Evolutionary conservation across 768 basidiomycete genomes (phyloP), one percentile per base, ranked within the genome.

Genomic region (Suillus hirtellus): DNA sequence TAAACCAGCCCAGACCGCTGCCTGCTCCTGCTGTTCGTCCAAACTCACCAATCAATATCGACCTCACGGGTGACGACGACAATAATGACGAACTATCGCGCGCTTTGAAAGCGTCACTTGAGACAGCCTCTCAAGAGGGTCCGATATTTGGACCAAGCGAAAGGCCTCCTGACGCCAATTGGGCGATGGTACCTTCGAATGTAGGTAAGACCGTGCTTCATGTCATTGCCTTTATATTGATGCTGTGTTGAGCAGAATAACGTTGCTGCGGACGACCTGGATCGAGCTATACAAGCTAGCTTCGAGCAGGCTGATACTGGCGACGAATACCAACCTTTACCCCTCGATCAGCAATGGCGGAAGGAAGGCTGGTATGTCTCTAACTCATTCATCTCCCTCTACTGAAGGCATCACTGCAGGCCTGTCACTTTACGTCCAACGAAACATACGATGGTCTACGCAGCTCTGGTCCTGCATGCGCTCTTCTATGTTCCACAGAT

Each of bases 401-500:
- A 62, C 54, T 69, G 9, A 64, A 37, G 19, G 2, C 17, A n/a
- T 34, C 8, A 15, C 21, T 4, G 17, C 60, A 93, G 90, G n/a
- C 91, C 91, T 14, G 81, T 92, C 38, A 87, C 87, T 9, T 67
- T 92, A 24, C 88, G 90, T 27, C 82, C 89, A 1, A 82, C 84
- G 21, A 67, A 72, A 24, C 73, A 84, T 1, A 75, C 78, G 1
- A 75, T 84, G 34, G 81, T 82, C 2, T 87, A 89, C 65, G 87
- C 87, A 27, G 84, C 87, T 1, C 74, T 90, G 69, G 81, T 91
- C 59, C 62, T 76, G 65, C 66, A 71, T 38, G 85, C 84, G 0
- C 68, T 93, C 4, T 90, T 84, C 70, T 84, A 82, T 64, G 80
- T 93, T 5, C 91, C 91, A 2, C 90, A 92, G 80, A 82, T 92